Evolutionary conservation across 208 protist genomes (phyloP), one percentile per base, ranked within the genome.

Genomic region (Trypanosoma vivax): DNA sequence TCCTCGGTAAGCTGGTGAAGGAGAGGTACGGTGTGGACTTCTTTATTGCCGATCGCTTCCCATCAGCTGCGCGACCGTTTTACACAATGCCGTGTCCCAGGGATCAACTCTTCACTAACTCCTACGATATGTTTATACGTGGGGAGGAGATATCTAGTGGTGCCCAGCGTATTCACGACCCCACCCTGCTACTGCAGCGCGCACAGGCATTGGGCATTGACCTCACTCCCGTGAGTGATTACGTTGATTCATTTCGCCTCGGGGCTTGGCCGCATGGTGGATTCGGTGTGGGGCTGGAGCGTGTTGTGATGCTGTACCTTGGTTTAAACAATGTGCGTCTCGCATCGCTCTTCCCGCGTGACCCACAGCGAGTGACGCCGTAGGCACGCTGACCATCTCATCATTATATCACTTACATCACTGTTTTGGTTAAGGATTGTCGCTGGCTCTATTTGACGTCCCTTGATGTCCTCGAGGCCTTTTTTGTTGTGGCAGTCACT

Each of bases 121-220:
- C 92, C 33, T 99, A 99, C 80, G 99, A 99, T 76, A 86, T 99
- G 74, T 99, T 99, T 73, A 94, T 99, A 50, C 90, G 98, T 41
- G 98, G 98, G 28, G 96, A 99, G 79, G 99, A 99, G 80, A 99
- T 99, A 65, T 92, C 88, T 18, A 99, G 97, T 23, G 99, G 99
- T 21, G 97, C 98, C 28, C 98, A 99, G 91, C 96, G 98, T 84
- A 96, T 99, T 43, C 98, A 99, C 78, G 96, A 99, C 58, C 61
- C 95, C 0, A 83, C 79, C 19, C 42, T 99, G 30, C 88, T 99
- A 0, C 56, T 88, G 28, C 51, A 83, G 43, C 70, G 75, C 21
- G 93, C 92, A 35, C 74, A 80, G 60, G 64, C 70, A 18, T 72
- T 94, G 28, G 70, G 79, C 47, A 81, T 97, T 18, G 88, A 94